These are phyloP conservation scores for Nitzschia sp. DNA, from an alignment of 108 stramenopile species.

Conservation along the genomic window DNA sequence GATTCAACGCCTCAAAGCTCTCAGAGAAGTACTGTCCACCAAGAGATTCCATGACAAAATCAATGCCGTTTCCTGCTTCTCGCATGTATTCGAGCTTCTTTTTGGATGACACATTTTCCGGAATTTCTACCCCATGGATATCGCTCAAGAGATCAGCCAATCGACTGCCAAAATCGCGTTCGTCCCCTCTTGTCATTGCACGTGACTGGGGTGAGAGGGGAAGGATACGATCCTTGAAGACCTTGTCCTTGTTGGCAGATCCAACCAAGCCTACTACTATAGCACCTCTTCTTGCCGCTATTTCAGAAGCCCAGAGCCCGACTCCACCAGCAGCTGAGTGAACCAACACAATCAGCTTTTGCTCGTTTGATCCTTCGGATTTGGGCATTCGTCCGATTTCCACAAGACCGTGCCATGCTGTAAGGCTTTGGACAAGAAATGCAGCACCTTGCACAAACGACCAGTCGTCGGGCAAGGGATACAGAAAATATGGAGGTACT, in stretches of 20 bases:
- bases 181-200: slow-evolving; percentile 22
- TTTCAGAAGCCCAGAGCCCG: slow-evolving; percentile 40
- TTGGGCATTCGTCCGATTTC: slow-evolving; percentile 33
- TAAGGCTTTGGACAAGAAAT: slow-evolving; percentile 43
- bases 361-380: background rate
- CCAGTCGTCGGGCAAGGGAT: slow-evolving; percentile 25
- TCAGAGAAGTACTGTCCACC: slow-evolving; percentile 36
- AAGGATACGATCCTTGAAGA: slow-evolving; percentile 24
- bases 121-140: background rate
- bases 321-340: slow-evolving; percentile 42
- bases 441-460: slow-evolving; percentile 36
- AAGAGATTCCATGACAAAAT: slow-evolving; percentile 40
- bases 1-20: slow-evolving; percentile 23
- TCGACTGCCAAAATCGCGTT: slow-evolving; percentile 1
- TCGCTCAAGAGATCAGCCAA: background rate
- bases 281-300: slow-evolving; percentile 34
- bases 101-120: background rate
- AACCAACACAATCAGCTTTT: slow-evolving; percentile 24
- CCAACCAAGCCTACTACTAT: slow-evolving; percentile 33
- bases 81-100: background rate
- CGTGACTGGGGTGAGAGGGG: slow-evolving; percentile 16
- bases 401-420: slow-evolving; percentile 38
- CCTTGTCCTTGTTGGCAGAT: slow-evolving; percentile 7
- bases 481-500: slow-evolving; percentile 25
- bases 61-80: slow-evolving; percentile 16